These are phyloP conservation scores for Pythium aristosporum DNA, from an alignment of 352 stramenopile species.

Conservation along the genomic window DNA sequence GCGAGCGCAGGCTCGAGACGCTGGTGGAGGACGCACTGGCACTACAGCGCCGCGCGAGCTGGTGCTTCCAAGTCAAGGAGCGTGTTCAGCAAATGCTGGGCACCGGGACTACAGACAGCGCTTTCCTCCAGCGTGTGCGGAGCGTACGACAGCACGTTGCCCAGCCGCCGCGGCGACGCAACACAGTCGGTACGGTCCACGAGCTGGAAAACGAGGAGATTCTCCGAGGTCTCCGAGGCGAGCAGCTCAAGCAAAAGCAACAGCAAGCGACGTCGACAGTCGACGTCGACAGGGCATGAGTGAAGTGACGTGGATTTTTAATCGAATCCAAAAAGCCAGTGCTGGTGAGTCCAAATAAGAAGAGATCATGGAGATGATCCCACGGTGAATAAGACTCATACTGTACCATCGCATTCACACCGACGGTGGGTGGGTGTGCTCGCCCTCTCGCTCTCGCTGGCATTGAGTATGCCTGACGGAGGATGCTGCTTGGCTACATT, in stretches of 20 bases:
- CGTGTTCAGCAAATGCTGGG: constrained; percentile 51
- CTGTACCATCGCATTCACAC: too few species aligned
- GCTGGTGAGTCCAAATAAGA: too few species aligned
- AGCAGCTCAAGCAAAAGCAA: constrained; percentile 15
- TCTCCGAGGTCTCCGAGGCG: constrained; percentile 31
- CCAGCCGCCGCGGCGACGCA: constrained; percentile 23
- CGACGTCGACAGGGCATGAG: neutral
- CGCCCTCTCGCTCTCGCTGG: constrained; percentile 1
- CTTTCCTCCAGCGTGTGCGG: constrained; percentile 42
- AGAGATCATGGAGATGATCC: too few species aligned
- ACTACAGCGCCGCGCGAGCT: constrained; percentile 45
- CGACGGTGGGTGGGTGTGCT: too few species aligned
- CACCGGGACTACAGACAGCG: constrained; percentile 29
- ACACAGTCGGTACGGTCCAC: constrained; percentile 54
- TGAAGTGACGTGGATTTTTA: neutral
- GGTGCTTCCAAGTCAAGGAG: constrained; percentile 56
- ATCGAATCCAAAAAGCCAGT: neutral
- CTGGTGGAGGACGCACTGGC: constrained; percentile 45
- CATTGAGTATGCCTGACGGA: neutral
- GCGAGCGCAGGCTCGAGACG: constrained; percentile 40
- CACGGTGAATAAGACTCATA: too few species aligned
- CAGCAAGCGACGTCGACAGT: neutral
- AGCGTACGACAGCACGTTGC: constrained; percentile 23
- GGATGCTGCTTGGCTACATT: neutral
- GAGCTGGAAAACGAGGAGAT: constrained; percentile 64